These are phyloP conservation scores for Pseudocercospora ulei DNA, from an alignment of 2,329 filamentous ascomycete species.

Conservation along the genomic window DNA sequence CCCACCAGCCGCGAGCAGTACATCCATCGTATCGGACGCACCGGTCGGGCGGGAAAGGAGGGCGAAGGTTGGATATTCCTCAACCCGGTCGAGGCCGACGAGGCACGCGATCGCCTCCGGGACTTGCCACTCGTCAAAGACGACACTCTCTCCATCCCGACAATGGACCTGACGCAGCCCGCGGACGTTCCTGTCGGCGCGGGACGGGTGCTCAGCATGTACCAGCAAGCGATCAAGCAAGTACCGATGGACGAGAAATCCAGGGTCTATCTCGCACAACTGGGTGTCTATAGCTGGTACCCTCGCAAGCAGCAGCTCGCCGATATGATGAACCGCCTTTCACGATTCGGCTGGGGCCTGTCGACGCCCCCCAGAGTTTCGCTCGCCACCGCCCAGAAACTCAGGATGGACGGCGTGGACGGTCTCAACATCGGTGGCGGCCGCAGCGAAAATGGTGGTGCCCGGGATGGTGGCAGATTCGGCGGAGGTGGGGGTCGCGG, in stretches of 20 bases:
- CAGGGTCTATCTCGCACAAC: conserved; percentile 48
- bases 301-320: conserved; percentile 36
- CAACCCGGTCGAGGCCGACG: conserved; percentile 45
- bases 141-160: conserved; percentile 44
- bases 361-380: conserved; percentile 40
- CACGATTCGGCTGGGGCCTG: conserved; percentile 46
- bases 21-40: conserved; percentile 46
- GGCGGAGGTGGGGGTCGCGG: conserved; percentile 14
- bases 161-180: conserved; percentile 39
- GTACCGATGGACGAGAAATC: conserved; percentile 40
- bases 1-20: conserved; percentile 42
- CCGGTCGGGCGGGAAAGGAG: conserved; percentile 58
- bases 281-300: conserved; percentile 46
- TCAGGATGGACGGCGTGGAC: conserved; percentile 27
- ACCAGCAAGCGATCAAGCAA: conserved; percentile 37
- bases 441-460: conserved; percentile 10
- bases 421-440: conserved; percentile 29
- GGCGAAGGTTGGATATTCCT: conserved; percentile 63
- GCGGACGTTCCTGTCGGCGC: conserved; percentile 37
- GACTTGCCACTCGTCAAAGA: conserved; percentile 54
- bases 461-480: conserved; percentile 6
- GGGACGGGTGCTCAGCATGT: conserved; percentile 40
- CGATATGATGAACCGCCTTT: conserved; percentile 48
- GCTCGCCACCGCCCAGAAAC: conserved; percentile 24
- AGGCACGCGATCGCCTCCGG: conserved; percentile 45